Conservation (phyloP, 805 yeast genomes). For the Metschnikowia reukaufii region DNA sequence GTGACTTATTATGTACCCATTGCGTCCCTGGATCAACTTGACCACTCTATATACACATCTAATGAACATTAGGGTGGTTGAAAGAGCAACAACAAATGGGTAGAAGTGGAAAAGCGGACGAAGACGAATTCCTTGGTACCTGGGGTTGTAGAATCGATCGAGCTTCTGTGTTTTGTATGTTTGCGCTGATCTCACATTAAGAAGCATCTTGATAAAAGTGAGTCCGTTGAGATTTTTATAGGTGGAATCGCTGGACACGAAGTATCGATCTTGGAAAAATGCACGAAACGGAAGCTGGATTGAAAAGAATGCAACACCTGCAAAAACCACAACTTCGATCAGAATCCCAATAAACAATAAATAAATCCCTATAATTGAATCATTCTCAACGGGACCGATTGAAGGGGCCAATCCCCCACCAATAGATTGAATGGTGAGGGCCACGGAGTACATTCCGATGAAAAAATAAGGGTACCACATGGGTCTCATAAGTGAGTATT, state of each 20-base stretch:
- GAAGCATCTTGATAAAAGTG: constrained; percentile 30
- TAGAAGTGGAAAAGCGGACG: constrained; percentile 28
- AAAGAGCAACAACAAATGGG: constrained; percentile 34
- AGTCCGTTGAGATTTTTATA: constrained; percentile 5
- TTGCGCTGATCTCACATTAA: constrained; percentile 25
- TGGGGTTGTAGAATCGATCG: constrained; percentile 32
- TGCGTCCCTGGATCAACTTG: constrained; percentile 38
- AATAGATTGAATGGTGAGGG: constrained; percentile 37
- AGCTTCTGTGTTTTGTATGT: constrained; percentile 24
- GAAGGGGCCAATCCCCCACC: constrained; percentile 39
- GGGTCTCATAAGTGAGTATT: constrained; percentile 39
- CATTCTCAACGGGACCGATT: constrained; percentile 24
- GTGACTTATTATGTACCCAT: constrained; percentile 34
- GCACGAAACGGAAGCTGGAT: constrained; percentile 33
- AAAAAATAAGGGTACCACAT: constrained; percentile 45
- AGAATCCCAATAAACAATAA: constrained; percentile 39
- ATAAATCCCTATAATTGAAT: constrained; percentile 33
- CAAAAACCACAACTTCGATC: constrained; percentile 34
- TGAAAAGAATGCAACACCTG: constrained; percentile 38
- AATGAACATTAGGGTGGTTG: constrained; percentile 33
- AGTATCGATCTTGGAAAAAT: constrained; percentile 27
- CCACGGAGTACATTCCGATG: constrained; percentile 34
- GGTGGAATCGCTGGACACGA: constrained; percentile 16
- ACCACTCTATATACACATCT: constrained; percentile 40
- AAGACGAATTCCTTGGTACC: constrained; percentile 26